phyloP scores from a whole-genome alignment of 257 asterid species.

The Linaria vulgaris region DNA sequence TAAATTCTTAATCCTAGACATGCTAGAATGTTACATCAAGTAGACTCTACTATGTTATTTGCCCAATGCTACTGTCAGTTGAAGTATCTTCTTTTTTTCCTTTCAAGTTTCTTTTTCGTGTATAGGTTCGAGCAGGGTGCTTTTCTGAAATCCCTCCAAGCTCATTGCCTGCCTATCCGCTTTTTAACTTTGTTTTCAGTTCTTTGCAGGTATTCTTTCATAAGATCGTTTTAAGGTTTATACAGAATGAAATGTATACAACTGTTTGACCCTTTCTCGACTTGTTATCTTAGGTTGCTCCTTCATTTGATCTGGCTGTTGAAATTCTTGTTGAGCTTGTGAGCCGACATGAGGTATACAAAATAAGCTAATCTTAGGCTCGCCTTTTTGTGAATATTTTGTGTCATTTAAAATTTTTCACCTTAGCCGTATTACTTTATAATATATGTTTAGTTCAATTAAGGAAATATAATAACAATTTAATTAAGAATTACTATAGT shows the following conservation, averaged over 20 bases:
- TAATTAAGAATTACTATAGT: slow-evolving; percentile 18
- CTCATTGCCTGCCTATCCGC: slow-evolving; percentile 66
- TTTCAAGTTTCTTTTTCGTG: slow-evolving; percentile 25
- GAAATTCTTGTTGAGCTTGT: slow-evolving; percentile 83
- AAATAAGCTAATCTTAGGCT: slow-evolving; percentile 23
- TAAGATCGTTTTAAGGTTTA: slow-evolving; percentile 21
- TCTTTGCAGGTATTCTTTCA: slow-evolving; percentile 67
- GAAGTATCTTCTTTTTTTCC: slow-evolving; percentile 25
- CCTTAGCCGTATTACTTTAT: slow-evolving; percentile 7
- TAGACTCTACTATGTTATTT: slow-evolving; percentile 18
- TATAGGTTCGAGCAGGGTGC: slow-evolving; percentile 94
- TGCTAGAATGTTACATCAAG: slow-evolving; percentile 12
- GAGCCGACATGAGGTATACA: slow-evolving; percentile 79
- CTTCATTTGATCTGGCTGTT: slow-evolving; percentile 76
- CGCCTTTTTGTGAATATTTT: slow-evolving; percentile 12
- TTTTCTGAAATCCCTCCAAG: slow-evolving; percentile 64
- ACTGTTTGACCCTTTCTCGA: slow-evolving; percentile 21
- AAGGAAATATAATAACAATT: slow-evolving; percentile 10
- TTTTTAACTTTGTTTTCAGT: slow-evolving; percentile 65
- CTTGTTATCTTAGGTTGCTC: slow-evolving; percentile 45
- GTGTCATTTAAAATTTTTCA: slow-evolving; percentile 9
- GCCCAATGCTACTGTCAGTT: slow-evolving; percentile 11
- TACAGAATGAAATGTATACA: slow-evolving; percentile 24
- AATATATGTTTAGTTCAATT: slow-evolving; percentile 5
- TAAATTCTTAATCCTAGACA: background rate